A percentile compares a stretch with the other conserved stretches of the same genome.
These are phyloP conservation scores for Beauveria sp. DNA, from an alignment of 2,329 filamentous ascomycete species.

Conservation along the genomic window DNA sequence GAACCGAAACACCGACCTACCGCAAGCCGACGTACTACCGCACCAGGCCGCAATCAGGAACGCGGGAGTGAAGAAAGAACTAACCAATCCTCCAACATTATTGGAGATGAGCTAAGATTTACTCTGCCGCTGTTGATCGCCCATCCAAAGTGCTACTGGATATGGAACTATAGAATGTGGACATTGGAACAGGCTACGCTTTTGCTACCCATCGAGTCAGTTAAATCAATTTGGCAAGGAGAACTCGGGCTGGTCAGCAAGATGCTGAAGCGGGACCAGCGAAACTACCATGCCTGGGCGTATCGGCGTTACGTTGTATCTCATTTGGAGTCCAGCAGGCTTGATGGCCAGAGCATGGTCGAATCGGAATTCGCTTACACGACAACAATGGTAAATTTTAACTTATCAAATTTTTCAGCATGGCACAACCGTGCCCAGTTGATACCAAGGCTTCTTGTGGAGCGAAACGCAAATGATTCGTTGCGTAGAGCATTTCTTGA, in stretches of 20 bases:
- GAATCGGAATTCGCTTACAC: conserved; percentile 86
- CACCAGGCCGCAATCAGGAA: not conserved
- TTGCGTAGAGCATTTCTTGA: conserved; percentile 65
- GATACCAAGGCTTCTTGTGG: conserved; percentile 66
- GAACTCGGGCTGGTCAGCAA: conserved; percentile 78
- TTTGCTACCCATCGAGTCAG: conserved; percentile 47
- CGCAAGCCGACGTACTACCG: conserved; percentile 13
- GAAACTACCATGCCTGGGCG: conserved; percentile 96
- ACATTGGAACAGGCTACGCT: conserved; percentile 64
- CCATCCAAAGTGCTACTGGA: conserved; percentile 98
- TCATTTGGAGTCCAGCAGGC: conserved; percentile 56
- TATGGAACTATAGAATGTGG: conserved; percentile 95
- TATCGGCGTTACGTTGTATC: conserved; percentile 75
- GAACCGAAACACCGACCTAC: conserved; percentile 32
- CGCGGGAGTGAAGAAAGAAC: conserved; percentile 26
- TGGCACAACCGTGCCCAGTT: conserved; percentile 89
- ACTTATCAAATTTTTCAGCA: conserved; percentile 92
- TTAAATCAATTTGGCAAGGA: conserved; percentile 68
- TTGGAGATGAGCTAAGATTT: conserved; percentile 71
- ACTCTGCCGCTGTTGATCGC: conserved; percentile 76
- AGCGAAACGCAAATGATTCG: conserved; percentile 56
- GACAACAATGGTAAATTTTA: conserved; percentile 74
- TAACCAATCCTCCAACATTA: conserved; percentile 32
- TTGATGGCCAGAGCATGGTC: conserved; percentile 55
- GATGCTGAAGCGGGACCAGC: conserved; percentile 78